phyloP scores from a whole-genome alignment of 495 filamentous ascomycete genomes.

The Lasiosphaeria hispida region DNA sequence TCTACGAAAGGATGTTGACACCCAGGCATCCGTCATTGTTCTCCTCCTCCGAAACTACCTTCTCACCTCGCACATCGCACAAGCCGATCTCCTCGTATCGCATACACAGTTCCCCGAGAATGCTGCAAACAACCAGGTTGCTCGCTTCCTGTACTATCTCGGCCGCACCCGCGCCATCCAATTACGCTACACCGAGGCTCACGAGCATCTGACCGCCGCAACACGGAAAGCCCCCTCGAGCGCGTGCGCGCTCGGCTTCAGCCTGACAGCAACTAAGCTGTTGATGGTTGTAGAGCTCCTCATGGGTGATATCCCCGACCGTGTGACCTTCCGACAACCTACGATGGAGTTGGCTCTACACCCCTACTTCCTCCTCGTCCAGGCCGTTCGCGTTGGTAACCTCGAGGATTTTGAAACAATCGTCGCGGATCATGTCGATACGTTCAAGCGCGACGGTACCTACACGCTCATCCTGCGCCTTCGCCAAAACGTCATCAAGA shows the following conservation, averaged over 20 bases:
- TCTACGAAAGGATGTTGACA: conserved; percentile 92
- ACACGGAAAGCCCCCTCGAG: conserved; percentile 93
- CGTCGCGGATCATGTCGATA: conserved; percentile 72
- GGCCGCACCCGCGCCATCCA: conserved; percentile 96
- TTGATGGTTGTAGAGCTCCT: conserved; percentile 92
- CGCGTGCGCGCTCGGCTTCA: conserved; percentile 84
- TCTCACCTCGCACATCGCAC: conserved; percentile 91
- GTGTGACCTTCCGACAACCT: conserved; percentile 84
- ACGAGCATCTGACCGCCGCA: conserved; percentile 85
- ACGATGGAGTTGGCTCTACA: conserved; percentile 80
- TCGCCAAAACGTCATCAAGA: conserved; percentile 98
- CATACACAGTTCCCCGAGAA: conserved; percentile 92
- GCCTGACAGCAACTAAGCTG: conserved; percentile 91
- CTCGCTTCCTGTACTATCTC: conserved; percentile 92
- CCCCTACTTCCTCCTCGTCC: conserved; percentile 89
- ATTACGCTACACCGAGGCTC: conserved; percentile 93
- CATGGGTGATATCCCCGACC: conserved; percentile 98
- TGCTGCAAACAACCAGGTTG: conserved; percentile 96
- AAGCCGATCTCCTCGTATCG: conserved; percentile 91
- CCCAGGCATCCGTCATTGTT: conserved; percentile 91
- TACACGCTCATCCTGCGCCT: conserved; percentile 93
- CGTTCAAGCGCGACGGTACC: conserved; percentile 89
- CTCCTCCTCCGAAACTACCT: conserved; percentile 95
- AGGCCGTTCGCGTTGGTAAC: conserved; percentile 92
- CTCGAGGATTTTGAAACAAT: conserved; percentile 85